Percentiles rank a stretch among this genome's conserved stretches.
Conservation (phyloP, 805 yeast species). For the Pichia manshurica region DNA sequence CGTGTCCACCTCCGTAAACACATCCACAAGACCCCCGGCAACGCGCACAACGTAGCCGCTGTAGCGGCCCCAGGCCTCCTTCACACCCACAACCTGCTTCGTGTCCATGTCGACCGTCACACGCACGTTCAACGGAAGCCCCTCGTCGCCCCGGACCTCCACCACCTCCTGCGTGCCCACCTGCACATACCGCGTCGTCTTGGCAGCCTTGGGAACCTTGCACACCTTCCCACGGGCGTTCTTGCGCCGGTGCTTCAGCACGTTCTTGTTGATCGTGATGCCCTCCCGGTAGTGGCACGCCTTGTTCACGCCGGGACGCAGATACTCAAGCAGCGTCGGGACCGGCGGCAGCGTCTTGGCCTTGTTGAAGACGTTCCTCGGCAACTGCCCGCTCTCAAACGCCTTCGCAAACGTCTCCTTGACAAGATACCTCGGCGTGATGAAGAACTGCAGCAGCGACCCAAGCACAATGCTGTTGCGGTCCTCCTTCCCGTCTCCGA, state of each 20-base stretch:
- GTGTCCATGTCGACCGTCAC: constrained; percentile 71
- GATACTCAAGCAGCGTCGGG: constrained; percentile 62
- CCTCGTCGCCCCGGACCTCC: constrained; percentile 39
- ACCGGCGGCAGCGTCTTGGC: constrained; percentile 70
- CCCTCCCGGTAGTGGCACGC: constrained; percentile 53
- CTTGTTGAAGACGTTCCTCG: constrained; percentile 32
- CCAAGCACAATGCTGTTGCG: constrained; percentile 8
- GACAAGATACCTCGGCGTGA: constrained; percentile 13
- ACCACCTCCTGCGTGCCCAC: constrained; percentile 59
- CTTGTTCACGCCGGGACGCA: constrained; percentile 39
- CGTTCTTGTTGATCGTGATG: constrained; percentile 40
- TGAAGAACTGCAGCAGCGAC: constrained; percentile 13
- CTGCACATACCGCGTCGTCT: constrained; percentile 68
- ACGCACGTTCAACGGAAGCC: constrained; percentile 64
- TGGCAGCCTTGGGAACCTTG: constrained; percentile 44
- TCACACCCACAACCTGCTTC: constrained; percentile 61
- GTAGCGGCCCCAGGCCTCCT: constrained; percentile 61
- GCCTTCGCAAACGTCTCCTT: constrained; percentile 43
- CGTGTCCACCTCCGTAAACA: constrained; percentile 65
- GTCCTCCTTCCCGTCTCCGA: constrained; percentile 41
- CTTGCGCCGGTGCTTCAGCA: constrained; percentile 35
- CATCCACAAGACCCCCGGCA: constrained; percentile 50
- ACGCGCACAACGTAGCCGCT: constrained; percentile 74
- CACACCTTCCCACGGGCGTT: constrained; percentile 32
- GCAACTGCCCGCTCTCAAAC: constrained; percentile 26